phyloP scores from a whole-genome alignment of 331 rosid genomes.

The Spiraea crenata region DNA sequence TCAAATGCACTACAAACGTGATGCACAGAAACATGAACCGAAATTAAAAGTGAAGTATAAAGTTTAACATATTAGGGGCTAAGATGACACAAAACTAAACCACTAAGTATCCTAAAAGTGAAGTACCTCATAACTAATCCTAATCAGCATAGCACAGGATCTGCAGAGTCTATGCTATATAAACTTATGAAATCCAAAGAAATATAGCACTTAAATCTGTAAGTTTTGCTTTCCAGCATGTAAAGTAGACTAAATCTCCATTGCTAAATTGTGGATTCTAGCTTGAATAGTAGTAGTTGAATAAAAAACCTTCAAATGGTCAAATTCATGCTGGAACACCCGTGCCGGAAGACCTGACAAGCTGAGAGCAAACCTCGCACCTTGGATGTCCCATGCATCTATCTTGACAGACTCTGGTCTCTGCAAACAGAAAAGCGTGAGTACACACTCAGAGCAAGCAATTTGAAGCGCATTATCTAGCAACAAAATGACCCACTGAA shows the following conservation, averaged over 20 bases:
- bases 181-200: background rate
- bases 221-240: background rate
- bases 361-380: conserved; percentile 59
- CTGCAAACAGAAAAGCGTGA: conserved; percentile 38
- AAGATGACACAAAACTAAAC: too few relatives aligned
- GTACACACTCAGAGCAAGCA: background rate
- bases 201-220: background rate
- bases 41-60: too few relatives aligned
- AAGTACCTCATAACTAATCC: background rate
- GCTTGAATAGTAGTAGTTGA: conserved; percentile 4
- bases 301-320: conserved; percentile 72
- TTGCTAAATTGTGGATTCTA: background rate
- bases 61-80: too few relatives aligned
- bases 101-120: background rate
- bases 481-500: background rate
- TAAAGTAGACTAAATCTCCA: background rate
- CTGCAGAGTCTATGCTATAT: background rate
- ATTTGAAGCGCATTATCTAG: background rate
- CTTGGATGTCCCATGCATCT: conserved; percentile 66
- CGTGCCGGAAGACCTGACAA: conserved; percentile 85
- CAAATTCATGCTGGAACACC: conserved; percentile 92
- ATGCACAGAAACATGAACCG: background rate
- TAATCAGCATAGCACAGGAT: background rate
- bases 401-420: conserved; percentile 88
- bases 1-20: background rate